A percentile compares a stretch with the other conserved stretches of the same genome.
Conservation (phyloP, 148 eudicot species). For the Persicaria maculosa region DNA sequence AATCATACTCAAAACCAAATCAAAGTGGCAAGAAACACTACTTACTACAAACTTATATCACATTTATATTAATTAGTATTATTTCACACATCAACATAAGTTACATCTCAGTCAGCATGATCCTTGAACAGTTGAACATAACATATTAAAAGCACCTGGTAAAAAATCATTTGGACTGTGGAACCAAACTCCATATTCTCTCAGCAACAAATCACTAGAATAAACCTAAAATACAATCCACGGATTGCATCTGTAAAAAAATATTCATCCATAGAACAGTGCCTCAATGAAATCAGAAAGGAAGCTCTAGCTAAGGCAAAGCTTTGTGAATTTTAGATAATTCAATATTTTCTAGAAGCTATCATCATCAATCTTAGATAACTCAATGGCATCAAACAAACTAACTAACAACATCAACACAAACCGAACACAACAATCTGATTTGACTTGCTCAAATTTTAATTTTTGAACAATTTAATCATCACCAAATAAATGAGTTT, state of each 20-base stretch:
- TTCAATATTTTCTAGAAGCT: no score
- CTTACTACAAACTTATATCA: not conserved
- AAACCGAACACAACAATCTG: no score
- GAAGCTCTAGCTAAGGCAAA: not conserved
- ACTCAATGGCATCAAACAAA: no score
- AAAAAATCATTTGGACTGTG: not conserved
- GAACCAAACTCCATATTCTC: not conserved
- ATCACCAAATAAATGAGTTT: not conserved
- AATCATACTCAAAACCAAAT: not conserved
- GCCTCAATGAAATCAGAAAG: not conserved
- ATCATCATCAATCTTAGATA: no score
- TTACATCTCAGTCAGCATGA: not conserved
- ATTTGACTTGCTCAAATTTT: not conserved
- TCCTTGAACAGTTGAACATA: not conserved
- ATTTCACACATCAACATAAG: not conserved
- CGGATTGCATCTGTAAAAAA: not conserved
- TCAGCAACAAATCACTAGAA: not conserved
- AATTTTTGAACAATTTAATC: not conserved
- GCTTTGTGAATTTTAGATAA: not conserved
- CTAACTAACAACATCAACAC: no score
- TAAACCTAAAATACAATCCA: not conserved
- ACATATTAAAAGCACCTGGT: not conserved
- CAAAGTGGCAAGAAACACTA: not conserved
- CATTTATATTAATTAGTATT: not conserved
- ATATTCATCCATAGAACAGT: not conserved